Base-by-base conservation (phyloP, 2,329 filamentous ascomycete species). In the Tothia fuscella region DNA sequence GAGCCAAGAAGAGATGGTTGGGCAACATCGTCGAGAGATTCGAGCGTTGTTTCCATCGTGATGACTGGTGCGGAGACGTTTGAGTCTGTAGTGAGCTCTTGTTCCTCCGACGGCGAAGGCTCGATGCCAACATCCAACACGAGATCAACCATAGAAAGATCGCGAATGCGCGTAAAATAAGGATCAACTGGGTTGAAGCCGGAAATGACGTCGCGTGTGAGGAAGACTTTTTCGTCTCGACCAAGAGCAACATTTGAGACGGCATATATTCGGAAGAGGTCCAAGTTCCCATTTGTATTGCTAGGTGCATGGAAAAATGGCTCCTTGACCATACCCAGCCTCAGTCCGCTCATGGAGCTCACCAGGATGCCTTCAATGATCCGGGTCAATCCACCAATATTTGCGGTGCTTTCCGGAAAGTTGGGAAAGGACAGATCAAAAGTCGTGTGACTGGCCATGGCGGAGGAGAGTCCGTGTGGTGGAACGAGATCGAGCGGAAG, bases 201-300 rank as follows among this genome's bases (percentile, higher is more conserved):
- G 20, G 62, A 56, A 30, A 70, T 53, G 1, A 89, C 74, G 44
- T 86, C 78, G 19, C 82, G 76, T 35, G 81, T 72, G 48, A 96
- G 74, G 55, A 84, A 83, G 16, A 95, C 77, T 48, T 80, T 83
- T 60, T 96, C 89, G 54, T 96, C 86, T 36, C 82, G 80, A 3
- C 89, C 89, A 3, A 98, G 68, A 1, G 82, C 74, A 30, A 88
- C 73, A 50, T 82, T 84, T 31, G 85, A 87, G 47, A 94, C 78
- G 33, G 82, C 81, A 44, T 82, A 83, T 31, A 96, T 79, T 43
- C 80, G 72, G 70, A 82, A 87, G 12, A 66, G 60, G 25, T 63
- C 59, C 28, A 60, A 56, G 25, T 58, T 25, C 1, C 49, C 45
- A 7, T 50, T 43, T 14, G 19, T 31, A 14, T 41, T 19, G 5